Conservation (phyloP, 2,329 filamentous ascomycete species). For the Colletotrichum tabaci region DNA sequence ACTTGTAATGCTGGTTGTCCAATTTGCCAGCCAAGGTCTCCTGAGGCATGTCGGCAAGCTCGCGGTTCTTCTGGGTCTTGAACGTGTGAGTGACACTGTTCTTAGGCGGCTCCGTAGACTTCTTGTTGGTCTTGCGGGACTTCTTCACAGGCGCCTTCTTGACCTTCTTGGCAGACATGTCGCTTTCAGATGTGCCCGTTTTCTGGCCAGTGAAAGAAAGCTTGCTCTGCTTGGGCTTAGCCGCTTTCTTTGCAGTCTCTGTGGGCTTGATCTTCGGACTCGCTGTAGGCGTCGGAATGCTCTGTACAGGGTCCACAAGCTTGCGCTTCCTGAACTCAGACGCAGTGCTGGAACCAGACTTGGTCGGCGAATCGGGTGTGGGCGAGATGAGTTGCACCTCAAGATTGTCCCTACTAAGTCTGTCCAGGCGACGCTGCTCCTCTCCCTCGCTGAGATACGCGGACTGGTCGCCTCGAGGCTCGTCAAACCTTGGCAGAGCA, state of each 20-base stretch:
- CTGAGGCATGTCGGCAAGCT: conserved; percentile 47
- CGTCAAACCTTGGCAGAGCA: conserved; percentile 73
- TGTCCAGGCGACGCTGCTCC: conserved; percentile 54
- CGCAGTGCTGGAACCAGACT: conserved; percentile 48
- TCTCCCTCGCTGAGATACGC: conserved; percentile 62
- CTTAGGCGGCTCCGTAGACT: conserved; percentile 53
- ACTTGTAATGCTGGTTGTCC: conserved; percentile 44
- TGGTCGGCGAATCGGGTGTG: conserved; percentile 44
- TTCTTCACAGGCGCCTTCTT: conserved; percentile 49
- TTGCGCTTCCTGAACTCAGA: conserved; percentile 57
- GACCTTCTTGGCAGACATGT: conserved; percentile 48
- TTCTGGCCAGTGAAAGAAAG: conserved; percentile 58
- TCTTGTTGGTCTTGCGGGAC: conserved; percentile 54
- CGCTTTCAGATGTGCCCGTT: conserved; percentile 43
- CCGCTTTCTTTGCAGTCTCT: conserved; percentile 56
- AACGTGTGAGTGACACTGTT: conserved; percentile 59
- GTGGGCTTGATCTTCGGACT: conserved; percentile 66
- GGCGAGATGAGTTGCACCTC: conserved; percentile 57
- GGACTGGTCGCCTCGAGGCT: conserved; percentile 66
- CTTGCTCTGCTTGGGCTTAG: conserved; percentile 66
- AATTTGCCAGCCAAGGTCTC: conserved; percentile 46
- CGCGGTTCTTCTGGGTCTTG: conserved; percentile 59
- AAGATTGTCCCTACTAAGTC: conserved; percentile 55
- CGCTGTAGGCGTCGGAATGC: conserved; percentile 71
- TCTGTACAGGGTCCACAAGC: conserved; percentile 59